Evolutionary conservation across 805 yeast species (phyloP).

Genomic region (Schwanniomyces occidentalis): DNA sequence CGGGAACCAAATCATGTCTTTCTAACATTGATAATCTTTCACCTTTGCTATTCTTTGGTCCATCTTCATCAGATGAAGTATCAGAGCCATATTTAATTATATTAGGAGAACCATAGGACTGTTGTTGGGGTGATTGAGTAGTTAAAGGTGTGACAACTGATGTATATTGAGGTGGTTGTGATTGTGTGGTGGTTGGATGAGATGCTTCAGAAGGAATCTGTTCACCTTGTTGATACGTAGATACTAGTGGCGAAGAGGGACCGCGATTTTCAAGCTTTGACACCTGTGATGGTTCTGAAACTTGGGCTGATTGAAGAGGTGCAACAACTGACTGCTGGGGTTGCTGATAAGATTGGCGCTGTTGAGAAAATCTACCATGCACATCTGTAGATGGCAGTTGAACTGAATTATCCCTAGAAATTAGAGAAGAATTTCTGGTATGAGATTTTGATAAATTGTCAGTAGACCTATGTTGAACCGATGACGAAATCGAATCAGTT

Average conservation of each 20-base stretch:
- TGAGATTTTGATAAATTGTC: slow-evolving; percentile 5
- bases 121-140: slow-evolving; percentile 7
- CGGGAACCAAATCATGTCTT: slow-evolving; percentile 28
- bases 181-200: no score
- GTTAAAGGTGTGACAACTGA: slow-evolving; percentile 11
- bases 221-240: no score
- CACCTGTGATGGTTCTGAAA: no score
- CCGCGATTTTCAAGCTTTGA: not conserved
- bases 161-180: no score
- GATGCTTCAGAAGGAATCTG: no score
- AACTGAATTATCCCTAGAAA: slow-evolving; percentile 12
- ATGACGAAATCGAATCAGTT: slow-evolving; percentile 24
- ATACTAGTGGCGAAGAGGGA: no score
- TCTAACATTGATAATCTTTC: slow-evolving; percentile 33
- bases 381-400: slow-evolving; percentile 10
- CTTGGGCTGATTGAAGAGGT: slow-evolving; percentile 1
- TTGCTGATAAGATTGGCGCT: not conserved
- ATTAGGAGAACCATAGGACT: slow-evolving; percentile 31
- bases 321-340: slow-evolving; percentile 2
- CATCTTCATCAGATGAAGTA: slow-evolving; percentile 31
- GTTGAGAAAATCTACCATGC: not conserved
- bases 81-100: slow-evolving; percentile 33
- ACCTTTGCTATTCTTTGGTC: slow-evolving; percentile 17
- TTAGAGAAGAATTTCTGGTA: slow-evolving; percentile 13
- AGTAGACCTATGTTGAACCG: slow-evolving; percentile 6